Evolutionary conservation across 805 yeast genomes (phyloP).

Genomic region (Saturnispora ahearnii): DNA sequence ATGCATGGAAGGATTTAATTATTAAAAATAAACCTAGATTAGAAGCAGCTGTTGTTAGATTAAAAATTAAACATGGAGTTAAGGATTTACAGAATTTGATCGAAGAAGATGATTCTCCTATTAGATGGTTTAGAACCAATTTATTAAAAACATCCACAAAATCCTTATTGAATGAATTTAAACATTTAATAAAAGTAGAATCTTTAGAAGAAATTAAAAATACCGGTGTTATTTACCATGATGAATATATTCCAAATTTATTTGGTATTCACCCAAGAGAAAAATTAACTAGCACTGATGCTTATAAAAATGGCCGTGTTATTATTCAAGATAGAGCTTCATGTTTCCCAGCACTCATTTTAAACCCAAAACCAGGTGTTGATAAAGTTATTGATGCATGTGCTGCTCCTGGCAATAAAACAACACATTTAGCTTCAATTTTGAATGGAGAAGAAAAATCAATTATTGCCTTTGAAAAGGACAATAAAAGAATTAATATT

Average conservation of each 20-base stretch:
- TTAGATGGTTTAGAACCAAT: slow-evolving; percentile 75
- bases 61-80: slow-evolving; percentile 66
- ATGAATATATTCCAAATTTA: slow-evolving; percentile 62
- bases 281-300: slow-evolving; percentile 53
- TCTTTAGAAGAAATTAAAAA: slow-evolving; percentile 32
- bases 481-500: slow-evolving; percentile 58
- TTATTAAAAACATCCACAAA: slow-evolving; percentile 41
- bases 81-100: slow-evolving; percentile 43
- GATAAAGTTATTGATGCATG: slow-evolving; percentile 80
- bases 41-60: slow-evolving; percentile 70
- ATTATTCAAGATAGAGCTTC: slow-evolving; percentile 96
- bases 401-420: slow-evolving; percentile 98
- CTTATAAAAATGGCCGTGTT: slow-evolving; percentile 66
- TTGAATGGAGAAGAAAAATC: slow-evolving; percentile 34
- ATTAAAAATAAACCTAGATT: slow-evolving; percentile 72
- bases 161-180: slow-evolving; percentile 33
- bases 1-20: slow-evolving; percentile 74
- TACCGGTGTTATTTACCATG: slow-evolving; percentile 57
- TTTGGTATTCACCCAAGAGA: slow-evolving; percentile 79
- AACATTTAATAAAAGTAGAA: slow-evolving; percentile 38
- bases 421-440: slow-evolving; percentile 80
- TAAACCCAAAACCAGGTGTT: slow-evolving; percentile 47
- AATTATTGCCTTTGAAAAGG: slow-evolving; percentile 84
- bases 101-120: slow-evolving; percentile 57
- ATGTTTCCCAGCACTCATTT: slow-evolving; percentile 87